phyloP scores from a whole-genome alignment of 2,329 filamentous ascomycete species.

The Pseudogymnoascus sp. region DNA sequence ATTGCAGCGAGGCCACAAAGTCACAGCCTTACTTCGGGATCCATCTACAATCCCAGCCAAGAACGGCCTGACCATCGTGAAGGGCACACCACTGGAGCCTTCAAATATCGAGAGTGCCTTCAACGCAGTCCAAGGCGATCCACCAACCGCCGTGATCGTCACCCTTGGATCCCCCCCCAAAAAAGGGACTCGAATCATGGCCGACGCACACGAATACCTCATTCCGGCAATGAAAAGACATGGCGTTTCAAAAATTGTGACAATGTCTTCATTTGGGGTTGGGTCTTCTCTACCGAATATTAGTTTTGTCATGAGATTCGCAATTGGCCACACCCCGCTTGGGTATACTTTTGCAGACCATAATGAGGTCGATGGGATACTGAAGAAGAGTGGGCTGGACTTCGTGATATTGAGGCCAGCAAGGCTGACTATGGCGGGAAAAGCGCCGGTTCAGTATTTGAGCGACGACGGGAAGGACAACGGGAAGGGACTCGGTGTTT shows the following conservation, averaged over 20 bases:
- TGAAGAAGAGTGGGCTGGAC: constrained; percentile 16
- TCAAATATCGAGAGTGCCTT: constrained; percentile 35
- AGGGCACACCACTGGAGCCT: constrained; percentile 31
- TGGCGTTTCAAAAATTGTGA: constrained; percentile 35
- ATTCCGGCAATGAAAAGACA: constrained; percentile 29
- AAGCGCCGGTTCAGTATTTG: constrained; percentile 11
- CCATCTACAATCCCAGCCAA: constrained; percentile 26
- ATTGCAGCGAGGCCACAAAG: constrained; percentile 28
- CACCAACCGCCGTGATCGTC: constrained; percentile 37
- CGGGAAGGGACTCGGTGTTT: constrained; percentile 11
- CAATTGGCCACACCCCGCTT: constrained; percentile 41
- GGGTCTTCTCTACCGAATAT: constrained; percentile 37
- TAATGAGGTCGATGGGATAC: constrained; percentile 23
- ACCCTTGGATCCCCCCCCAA: constrained; percentile 28
- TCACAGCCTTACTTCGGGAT: constrained; percentile 39
- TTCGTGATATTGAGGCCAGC: constrained; percentile 14
- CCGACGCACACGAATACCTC: constrained; percentile 33
- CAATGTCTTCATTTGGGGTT: constrained; percentile 43
- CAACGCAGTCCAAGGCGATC: constrained; percentile 37
- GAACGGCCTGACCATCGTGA: constrained; percentile 31
- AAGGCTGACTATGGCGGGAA: constrained; percentile 13
- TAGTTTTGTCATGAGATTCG: constrained; percentile 32
- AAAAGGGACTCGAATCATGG: constrained; percentile 34
- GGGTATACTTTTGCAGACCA: constrained; percentile 39
- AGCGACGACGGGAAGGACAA: constrained; percentile 15